Evolutionary conservation across 257 asterid species (phyloP), one percentile per base, ranked within the genome.

Genomic region (Catharanthus roseus): DNA sequence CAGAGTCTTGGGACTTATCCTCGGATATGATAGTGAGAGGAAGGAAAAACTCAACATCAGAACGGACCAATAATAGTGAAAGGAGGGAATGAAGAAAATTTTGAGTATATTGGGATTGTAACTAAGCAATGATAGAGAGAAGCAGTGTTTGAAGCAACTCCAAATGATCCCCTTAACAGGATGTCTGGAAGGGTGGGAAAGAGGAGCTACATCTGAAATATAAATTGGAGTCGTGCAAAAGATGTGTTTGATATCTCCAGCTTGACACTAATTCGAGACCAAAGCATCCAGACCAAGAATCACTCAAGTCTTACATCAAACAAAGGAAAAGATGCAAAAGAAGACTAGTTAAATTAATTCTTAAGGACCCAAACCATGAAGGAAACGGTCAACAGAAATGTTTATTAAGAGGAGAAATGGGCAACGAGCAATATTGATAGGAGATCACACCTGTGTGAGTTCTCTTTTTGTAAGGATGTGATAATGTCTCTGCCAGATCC

Each of bases 401-500:
- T 54, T 13, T 3, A 36, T 34, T 29, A 4, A 41, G 11, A n/a
- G 23, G 44, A 39, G 53, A 60, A 11, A 29, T 42, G 29, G 44
- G 19, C 7, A 49, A 9, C 1, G 10, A 42, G 19, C 33, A 11
- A 77, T 24, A 66, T 26, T 31, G 41, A 41, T 58, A 47, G 61
- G 66, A 23, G 33, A 71, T 18, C 24, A 51, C 19, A 82, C 89
- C 83, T 85, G 86, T 1, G 89, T 82, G 65, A 85, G 83, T 68
- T 85, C 90, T 76, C 84, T 85, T 77, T 85, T 85, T 23, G 90
- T 79, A 66, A 85, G 86, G 76, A 85, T 85, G 72, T 83, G 87
- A 33, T 85, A 83, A 77, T 85, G 90, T 45, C 86, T 85, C 76
- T 85, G 90, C 87, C 86, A 83, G 69, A 85, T 83, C 83, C 90